Conservation (phyloP, 108 stramenopile genomes). For the Fistulifera pelliculosa region DNA sequence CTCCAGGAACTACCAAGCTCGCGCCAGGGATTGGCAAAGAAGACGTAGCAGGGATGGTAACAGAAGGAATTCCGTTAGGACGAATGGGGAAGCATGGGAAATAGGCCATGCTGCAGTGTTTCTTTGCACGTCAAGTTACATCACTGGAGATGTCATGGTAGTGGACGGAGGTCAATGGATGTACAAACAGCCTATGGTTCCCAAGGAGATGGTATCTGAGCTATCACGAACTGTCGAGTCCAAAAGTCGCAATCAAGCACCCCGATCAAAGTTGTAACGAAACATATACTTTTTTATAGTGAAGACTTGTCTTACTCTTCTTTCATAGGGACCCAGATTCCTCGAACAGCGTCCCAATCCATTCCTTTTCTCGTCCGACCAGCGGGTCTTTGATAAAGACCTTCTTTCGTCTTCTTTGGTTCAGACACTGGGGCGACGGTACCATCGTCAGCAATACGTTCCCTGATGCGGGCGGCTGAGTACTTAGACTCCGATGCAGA, state of each 20-base stretch:
- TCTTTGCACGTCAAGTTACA: conserved; percentile 52
- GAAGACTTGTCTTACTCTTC: too few species aligned
- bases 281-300: background rate
- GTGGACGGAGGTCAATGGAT: conserved; percentile 82
- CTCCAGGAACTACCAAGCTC: conserved; percentile 90
- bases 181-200: conserved; percentile 66
- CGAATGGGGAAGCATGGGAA: conserved; percentile 68
- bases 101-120: conserved; percentile 82
- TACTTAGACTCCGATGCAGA: conserved; percentile 36
- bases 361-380: conserved; percentile 71
- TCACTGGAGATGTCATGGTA: conserved; percentile 70
- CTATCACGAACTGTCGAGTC: conserved; percentile 62
- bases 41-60: conserved; percentile 31
- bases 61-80: conserved; percentile 60
- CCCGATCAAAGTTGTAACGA: conserved; percentile 22
- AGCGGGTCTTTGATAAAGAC: conserved; percentile 53
- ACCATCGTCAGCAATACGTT: conserved; percentile 56
- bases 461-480: conserved; percentile 43
- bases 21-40: conserved; percentile 53
- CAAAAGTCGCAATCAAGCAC: conserved; percentile 50
- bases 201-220: conserved; percentile 65
- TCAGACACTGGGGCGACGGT: conserved; percentile 54
- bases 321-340: conserved; percentile 52
- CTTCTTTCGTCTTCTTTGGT: conserved; percentile 59
- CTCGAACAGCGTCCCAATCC: conserved; percentile 73